Percentiles rank a stretch among this genome's conserved stretches.
phyloP scores from a whole-genome alignment of 1,284 basidiomycete genomes.

The Ceratobasidium papillatum region DNA sequence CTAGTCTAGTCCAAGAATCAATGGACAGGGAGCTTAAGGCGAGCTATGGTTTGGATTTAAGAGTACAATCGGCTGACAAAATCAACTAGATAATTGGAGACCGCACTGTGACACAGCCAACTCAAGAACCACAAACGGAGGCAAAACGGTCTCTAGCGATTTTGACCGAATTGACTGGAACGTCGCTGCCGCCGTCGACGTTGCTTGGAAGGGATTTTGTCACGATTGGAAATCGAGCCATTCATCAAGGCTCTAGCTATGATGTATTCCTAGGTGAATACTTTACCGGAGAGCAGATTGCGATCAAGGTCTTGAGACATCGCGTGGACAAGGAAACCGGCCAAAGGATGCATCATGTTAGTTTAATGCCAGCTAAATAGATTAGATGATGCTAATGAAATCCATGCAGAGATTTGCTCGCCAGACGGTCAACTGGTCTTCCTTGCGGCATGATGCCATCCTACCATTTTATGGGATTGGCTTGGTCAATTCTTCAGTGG shows the following conservation, averaged over 20 bases:
- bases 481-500: not conserved
- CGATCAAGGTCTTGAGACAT: constrained; percentile 26
- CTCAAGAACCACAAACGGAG: not conserved
- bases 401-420: constrained; percentile 16
- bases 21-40: constrained; percentile 7
- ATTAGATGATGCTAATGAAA: too few species aligned
- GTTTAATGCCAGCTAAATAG: too few species aligned
- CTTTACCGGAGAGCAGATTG: constrained; percentile 36
- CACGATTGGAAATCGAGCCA: constrained; percentile 13
- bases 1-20: not conserved
- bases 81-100: constrained; percentile 25
- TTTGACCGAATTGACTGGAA: constrained; percentile 19
- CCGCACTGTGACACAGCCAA: not conserved
- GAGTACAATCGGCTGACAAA: too few species aligned
- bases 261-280: constrained; percentile 27
- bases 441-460: constrained; percentile 33
- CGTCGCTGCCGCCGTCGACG: constrained; percentile 17
- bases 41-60: too few species aligned
- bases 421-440: constrained; percentile 23
- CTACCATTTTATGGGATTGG: constrained; percentile 36
- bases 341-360: not conserved
- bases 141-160: constrained; percentile 8
- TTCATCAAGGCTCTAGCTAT: constrained; percentile 19
- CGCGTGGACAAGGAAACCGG: constrained; percentile 21
- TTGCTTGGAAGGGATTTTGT: constrained; percentile 26